A percentile compares a stretch with the other conserved stretches of the same genome.
Evolutionary conservation across 2,329 filamentous ascomycete genomes (phyloP).

Genomic region (Fusarium sambucinum): DNA sequence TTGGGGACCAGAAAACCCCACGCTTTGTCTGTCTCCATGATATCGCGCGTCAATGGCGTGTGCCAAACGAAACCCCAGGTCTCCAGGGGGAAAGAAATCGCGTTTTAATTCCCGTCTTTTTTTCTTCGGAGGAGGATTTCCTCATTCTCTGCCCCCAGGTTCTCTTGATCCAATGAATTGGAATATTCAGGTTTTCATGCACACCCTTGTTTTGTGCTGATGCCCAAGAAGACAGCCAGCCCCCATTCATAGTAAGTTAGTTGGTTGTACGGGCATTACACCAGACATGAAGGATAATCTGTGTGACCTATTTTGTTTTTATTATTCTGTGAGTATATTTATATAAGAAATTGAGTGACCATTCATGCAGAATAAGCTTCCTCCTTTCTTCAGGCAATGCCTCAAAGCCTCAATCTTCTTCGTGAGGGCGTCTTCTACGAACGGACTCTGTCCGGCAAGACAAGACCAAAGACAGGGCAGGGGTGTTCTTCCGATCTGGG

Average conservation of each 20-base stretch:
- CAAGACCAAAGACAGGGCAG: conserved; percentile 9
- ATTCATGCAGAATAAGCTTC: not conserved
- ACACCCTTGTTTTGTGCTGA: conserved; percentile 15
- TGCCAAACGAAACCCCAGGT: conserved; percentile 14
- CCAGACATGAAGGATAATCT: not conserved
- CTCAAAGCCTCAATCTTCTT: conserved; percentile 4
- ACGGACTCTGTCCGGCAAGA: conserved; percentile 38
- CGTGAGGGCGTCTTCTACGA: conserved; percentile 26
- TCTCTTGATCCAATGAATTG: conserved; percentile 19
- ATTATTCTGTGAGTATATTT: not conserved
- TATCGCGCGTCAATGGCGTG: conserved; percentile 43
- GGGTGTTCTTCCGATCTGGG: conserved; percentile 24
- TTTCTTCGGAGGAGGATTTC: conserved; percentile 9
- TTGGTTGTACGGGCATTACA: conserved; percentile 5
- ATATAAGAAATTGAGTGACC: not conserved
- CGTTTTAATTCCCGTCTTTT: conserved; percentile 14
- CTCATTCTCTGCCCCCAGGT: conserved; percentile 11
- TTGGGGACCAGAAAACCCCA: conserved; percentile 33
- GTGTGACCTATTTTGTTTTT: not conserved
- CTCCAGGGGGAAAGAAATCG: conserved; percentile 2
- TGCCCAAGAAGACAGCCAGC: conserved; percentile 27
- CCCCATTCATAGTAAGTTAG: conserved; percentile 13
- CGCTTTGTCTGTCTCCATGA: conserved; percentile 23
- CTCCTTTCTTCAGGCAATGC: not conserved
- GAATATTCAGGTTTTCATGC: conserved; percentile 8